Base-by-base conservation (phyloP, 2,329 filamentous ascomycete genomes). In the Magnaporthiopsis incrustans region DNA sequence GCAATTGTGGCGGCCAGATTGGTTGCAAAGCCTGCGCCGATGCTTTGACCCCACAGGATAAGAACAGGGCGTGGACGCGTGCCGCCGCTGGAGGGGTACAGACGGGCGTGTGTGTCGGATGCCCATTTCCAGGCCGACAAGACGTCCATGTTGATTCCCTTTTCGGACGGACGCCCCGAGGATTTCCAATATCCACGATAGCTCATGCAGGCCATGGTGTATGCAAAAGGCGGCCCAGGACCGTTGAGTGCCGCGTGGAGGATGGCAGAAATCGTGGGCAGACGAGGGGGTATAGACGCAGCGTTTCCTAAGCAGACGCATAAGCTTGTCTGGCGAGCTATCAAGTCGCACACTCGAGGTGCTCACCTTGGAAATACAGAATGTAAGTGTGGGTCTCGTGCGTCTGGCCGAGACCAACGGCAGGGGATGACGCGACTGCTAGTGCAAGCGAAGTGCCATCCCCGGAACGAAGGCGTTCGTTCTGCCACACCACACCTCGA, bases 141-240 rank as follows among this genome's bases (percentile, higher is more conserved):
- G 1, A 88, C 83, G 72, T 94, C 90, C 25, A 81, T 75, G 68
- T 89, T 82, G 67, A 94, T 89, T 1, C 90, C 90, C 53, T 75
- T 76, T 71, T 93, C 89, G 3, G 86, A 88, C 10, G 90, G 85
- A 4, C 86, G 81, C 25, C 91, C 90, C 38, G 84, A 81, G 2
- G 89, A 93, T 14, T 81, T 91, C 91, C 90, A 94, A 72, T 89
- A 94, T 14, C 90, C 89, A 58, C 89, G 85, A 71, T 91, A 87
- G 67, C 83, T 85, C 38, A 86, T 73, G 65, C 83, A 84, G 11
- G 85, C 76, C 68, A 85, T 78, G 0, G 78, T 83, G 67, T 81
- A 81, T 14, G 38, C 56, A 67, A 56, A 71, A 62, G 26, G 65
- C 67, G 65, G 65, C 68, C 33, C 72, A 68, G 53, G 74, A 57